Evolutionary conservation across 306 rosid species (phyloP), one percentile per base, ranked within the genome.

Genomic region (Adenanthera pavonina): DNA sequence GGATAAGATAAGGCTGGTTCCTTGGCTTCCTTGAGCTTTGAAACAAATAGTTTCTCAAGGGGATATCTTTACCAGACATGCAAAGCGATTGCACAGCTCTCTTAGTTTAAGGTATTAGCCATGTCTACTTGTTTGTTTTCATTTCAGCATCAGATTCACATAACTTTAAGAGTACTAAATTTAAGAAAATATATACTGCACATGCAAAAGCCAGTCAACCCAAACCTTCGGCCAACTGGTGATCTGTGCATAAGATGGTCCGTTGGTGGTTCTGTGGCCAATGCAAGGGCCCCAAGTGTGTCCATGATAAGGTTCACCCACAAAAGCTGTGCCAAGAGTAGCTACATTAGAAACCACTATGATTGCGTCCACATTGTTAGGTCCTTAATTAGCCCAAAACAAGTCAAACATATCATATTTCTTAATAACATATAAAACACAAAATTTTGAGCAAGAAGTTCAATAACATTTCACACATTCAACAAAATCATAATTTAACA

Each of bases 271-370:
- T 95, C 99, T 35, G 99, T 95, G 53, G 99, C 99, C 89, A 95
- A 85, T 77, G 99, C 98, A 80, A 95, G 96, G 68, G 99, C 98
- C 57, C 99, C 99, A 40, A 95, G 97, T 72, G 99, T 93, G 83
- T 95, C 98, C 99, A 95, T 95, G 87, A 95, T 95, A 84, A 95
- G 87, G 90, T 95, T 95, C 78, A 95, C 98, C 99, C 98, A 95
- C 80, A 95, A 87, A 86, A 95, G 98, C 99, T 95, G 90, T 44
- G 53, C 19, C 44, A 84, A 65, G 76, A 87, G 68, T 65, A 88
- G 72, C 74, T 30, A 67, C 52, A 59, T 78, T 41, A 84, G 61
- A 69, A 69, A 82, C 56, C 70, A 79, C 46, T 40, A 56, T n/a
- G 30, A 20, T 69, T 6, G 4, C 36, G 47, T 61, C 38, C 34